These are phyloP conservation scores for Calendula officinalis DNA, from an alignment of 129 eudicot genomes.

Conservation along the genomic window DNA sequence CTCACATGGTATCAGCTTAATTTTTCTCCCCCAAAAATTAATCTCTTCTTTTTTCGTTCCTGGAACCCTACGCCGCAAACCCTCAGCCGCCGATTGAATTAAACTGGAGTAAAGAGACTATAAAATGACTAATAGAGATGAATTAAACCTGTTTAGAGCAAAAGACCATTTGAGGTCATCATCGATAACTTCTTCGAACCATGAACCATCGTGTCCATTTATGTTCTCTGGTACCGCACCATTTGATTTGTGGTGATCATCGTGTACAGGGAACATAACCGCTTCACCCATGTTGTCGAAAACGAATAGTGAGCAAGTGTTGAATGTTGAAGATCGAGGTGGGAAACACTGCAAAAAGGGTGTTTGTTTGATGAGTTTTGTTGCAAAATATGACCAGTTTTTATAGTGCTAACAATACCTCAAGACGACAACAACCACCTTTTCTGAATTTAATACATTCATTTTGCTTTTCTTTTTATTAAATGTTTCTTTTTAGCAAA, in stretches of 20 bases:
- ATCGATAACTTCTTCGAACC: slow-evolving; percentile 91
- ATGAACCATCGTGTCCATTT: slow-evolving; percentile 18
- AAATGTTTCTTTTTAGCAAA: not conserved
- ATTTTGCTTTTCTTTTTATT: not conserved
- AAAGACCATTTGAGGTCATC: slow-evolving; percentile 73
- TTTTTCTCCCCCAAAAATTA: no score
- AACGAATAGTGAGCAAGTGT: not conserved
- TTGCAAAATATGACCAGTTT: slow-evolving; percentile 12
- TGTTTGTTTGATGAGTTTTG: slow-evolving; percentile 12
- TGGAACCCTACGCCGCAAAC: no score
- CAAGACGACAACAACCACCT: slow-evolving; percentile 23
- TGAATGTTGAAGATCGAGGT: not conserved
- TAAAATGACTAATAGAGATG: not conserved
- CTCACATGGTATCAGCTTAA: no score
- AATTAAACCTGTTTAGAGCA: slow-evolving; percentile 69
- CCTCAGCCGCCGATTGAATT: no score
- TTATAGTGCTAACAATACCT: slow-evolving; percentile 9
- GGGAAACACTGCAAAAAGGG: not conserved
- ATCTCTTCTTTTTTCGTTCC: not conserved
- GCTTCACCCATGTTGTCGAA: slow-evolving; percentile 30
- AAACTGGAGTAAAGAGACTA: no score
- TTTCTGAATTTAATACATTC: not conserved
- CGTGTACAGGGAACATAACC: slow-evolving; percentile 16
- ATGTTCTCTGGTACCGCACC: not conserved
- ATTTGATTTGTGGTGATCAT: slow-evolving; percentile 13